Conservation (phyloP, 129 eudicot genomes). For the Arctium lappa region DNA sequence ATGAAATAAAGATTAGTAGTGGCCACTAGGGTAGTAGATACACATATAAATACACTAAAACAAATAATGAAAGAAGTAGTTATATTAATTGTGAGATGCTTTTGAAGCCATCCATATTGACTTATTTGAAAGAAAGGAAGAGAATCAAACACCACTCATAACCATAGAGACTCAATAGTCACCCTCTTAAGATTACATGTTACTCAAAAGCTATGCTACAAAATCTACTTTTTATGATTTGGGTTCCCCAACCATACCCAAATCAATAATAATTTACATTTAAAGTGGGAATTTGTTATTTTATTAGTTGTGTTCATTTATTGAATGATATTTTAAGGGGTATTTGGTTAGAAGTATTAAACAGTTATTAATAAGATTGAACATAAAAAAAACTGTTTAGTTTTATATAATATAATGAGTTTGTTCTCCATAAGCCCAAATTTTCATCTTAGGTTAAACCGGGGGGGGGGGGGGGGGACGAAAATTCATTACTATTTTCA, state of each 20-base stretch:
- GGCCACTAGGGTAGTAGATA: slow-evolving; percentile 20
- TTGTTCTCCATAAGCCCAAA: no score
- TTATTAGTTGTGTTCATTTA: background rate
- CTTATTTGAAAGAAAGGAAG: slow-evolving; percentile 17
- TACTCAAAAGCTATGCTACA: slow-evolving; percentile 70
- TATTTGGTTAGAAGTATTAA: no score
- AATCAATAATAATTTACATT: slow-evolving; percentile 24
- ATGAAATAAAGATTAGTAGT: slow-evolving; percentile 7
- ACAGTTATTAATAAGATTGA: no score
- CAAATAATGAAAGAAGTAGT: slow-evolving; percentile 6
- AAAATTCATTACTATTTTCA: no score
- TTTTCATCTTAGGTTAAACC: no score
- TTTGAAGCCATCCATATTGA: slow-evolving; percentile 41
- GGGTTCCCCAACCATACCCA: slow-evolving; percentile 37
- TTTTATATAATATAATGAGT: no score
- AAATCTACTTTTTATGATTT: slow-evolving; percentile 64
- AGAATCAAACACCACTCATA: slow-evolving; percentile 50
- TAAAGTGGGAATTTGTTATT: background rate
- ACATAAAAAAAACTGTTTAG: no score
- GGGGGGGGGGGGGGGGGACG: no score
- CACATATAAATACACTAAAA: background rate
- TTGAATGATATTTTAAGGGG: background rate
- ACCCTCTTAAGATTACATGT: slow-evolving; percentile 58
- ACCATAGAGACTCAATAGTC: slow-evolving; percentile 48
- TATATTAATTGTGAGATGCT: slow-evolving; percentile 13